These are phyloP conservation scores for Castanea crenata DNA, from an alignment of 306 rosid genomes.

Conservation along the genomic window DNA sequence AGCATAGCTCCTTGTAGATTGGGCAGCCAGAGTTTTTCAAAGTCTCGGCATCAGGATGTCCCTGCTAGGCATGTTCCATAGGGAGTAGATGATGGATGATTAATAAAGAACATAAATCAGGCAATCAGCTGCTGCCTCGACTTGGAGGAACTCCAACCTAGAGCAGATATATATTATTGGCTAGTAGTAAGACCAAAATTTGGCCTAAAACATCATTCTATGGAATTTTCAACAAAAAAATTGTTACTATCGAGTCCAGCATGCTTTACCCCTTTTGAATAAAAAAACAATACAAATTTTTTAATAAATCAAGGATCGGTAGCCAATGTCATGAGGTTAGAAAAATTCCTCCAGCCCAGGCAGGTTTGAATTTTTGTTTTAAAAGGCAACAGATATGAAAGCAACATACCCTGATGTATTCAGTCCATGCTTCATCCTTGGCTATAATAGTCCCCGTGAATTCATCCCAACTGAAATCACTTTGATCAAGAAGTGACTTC, in stretches of 20 bases:
- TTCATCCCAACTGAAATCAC: constrained; percentile 66
- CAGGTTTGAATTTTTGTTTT: background rate
- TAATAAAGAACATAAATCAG: constrained; percentile 14
- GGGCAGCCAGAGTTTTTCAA: constrained; percentile 63
- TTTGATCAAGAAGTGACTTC: constrained; percentile 50
- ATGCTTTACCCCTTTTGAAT: constrained; percentile 7
- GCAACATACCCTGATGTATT: constrained; percentile 56
- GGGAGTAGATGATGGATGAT: constrained; percentile 16
- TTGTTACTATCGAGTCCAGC: background rate
- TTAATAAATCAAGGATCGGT: constrained; percentile 4
- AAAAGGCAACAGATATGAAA: constrained; percentile 18
- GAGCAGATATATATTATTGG: background rate
- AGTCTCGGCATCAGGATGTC: constrained; percentile 67
- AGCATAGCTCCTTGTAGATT: constrained; percentile 63
- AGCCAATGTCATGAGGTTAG: background rate
- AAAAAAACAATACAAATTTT: background rate
- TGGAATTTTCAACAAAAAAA: constrained; percentile 9
- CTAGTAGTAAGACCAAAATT: constrained; percentile 2
- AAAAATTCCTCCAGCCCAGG: constrained; percentile 24
- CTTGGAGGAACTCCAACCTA: constrained; percentile 6
- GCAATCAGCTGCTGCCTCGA: constrained; percentile 9
- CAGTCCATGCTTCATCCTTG: constrained; percentile 54
- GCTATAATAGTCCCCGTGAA: constrained; percentile 53
- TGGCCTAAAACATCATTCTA: constrained; percentile 12
- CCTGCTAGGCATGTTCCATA: constrained; percentile 36